These are phyloP conservation scores for Pythium insidiosum DNA, from an alignment of 352 stramenopile species.

Conservation along the genomic window DNA sequence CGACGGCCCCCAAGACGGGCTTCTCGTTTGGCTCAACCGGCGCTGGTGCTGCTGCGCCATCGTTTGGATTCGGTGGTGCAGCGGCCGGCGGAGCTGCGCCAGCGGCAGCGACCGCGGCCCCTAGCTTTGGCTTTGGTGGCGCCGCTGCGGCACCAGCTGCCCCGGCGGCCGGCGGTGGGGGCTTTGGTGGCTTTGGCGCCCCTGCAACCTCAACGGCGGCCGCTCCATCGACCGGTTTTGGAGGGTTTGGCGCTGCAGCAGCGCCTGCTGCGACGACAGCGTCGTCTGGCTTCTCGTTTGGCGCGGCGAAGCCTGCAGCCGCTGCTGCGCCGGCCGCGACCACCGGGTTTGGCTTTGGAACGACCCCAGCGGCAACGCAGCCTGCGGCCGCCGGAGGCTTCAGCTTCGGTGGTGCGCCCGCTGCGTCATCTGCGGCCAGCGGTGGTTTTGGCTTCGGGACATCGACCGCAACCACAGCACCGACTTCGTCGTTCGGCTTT, in stretches of 20 bases:
- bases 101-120: background rate
- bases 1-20: slow-evolving; percentile 22
- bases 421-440: no score
- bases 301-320: slow-evolving; percentile 15
- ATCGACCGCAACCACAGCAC: slow-evolving; percentile 2
- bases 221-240: no score
- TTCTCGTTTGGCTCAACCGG: slow-evolving; percentile 33
- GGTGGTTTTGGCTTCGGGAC: slow-evolving; percentile 13
- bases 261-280: slow-evolving; percentile 9
- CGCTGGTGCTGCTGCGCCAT: slow-evolving; percentile 1
- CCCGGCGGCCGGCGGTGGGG: slow-evolving; percentile 7
- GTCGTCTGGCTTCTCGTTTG: slow-evolving; percentile 46
- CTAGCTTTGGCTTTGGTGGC: slow-evolving; percentile 17
- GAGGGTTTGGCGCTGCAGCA: slow-evolving; percentile 11
- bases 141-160: slow-evolving; percentile 11
- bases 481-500: slow-evolving; percentile 2
- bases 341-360: slow-evolving; percentile 18
- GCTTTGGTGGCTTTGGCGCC: slow-evolving; percentile 14
- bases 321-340: slow-evolving; percentile 14
- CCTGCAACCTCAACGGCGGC: slow-evolving; percentile 14
- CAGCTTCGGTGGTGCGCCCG: slow-evolving; percentile 22
- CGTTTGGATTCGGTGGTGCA: slow-evolving; percentile 19
- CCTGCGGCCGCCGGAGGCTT: slow-evolving; percentile 24
- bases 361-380: slow-evolving; percentile 12
- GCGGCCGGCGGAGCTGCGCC: slow-evolving; percentile 9